These are phyloP conservation scores for Catunica adiposa DNA, from an alignment of 2,329 filamentous ascomycete genomes.

Conservation along the genomic window DNA sequence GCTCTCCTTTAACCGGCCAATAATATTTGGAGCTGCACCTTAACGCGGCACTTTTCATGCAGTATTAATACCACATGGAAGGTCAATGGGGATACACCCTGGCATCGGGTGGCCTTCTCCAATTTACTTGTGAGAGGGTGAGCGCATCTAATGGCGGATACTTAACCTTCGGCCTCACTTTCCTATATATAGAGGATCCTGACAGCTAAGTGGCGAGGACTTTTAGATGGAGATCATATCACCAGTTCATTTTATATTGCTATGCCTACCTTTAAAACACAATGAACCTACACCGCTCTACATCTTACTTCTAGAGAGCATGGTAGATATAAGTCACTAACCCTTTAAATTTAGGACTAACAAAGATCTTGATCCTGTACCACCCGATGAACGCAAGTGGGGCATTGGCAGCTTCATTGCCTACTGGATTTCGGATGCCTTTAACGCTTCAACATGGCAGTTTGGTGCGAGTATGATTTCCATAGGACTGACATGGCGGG, in stretches of 20 bases:
- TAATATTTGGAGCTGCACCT: no score
- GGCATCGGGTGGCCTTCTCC: not conserved
- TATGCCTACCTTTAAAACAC: no score
- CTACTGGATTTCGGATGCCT: slow-evolving; percentile 32
- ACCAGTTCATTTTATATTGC: not conserved
- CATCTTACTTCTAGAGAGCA: no score
- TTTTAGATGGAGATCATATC: no score
- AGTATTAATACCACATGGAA: not conserved
- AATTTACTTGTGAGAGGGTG: no score
- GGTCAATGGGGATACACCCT: not conserved
- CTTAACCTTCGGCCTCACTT: not conserved
- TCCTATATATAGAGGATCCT: not conserved
- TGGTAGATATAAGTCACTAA: no score
- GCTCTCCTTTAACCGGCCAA: no score
- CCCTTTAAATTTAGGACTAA: slow-evolving; percentile 21
- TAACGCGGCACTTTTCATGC: not conserved
- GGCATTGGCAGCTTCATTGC: slow-evolving; percentile 27
- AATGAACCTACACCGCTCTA: no score
- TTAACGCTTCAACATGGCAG: slow-evolving; percentile 20
- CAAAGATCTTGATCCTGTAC: slow-evolving; percentile 21
- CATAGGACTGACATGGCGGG: slow-evolving; percentile 20
- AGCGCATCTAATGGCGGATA: not conserved
- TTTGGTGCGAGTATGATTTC: slow-evolving; percentile 20
- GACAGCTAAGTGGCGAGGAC: no score
- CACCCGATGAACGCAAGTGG: slow-evolving; percentile 28